Conservation (phyloP, 2,329 filamentous ascomycete species). For the Epichloe scottii region DNA sequence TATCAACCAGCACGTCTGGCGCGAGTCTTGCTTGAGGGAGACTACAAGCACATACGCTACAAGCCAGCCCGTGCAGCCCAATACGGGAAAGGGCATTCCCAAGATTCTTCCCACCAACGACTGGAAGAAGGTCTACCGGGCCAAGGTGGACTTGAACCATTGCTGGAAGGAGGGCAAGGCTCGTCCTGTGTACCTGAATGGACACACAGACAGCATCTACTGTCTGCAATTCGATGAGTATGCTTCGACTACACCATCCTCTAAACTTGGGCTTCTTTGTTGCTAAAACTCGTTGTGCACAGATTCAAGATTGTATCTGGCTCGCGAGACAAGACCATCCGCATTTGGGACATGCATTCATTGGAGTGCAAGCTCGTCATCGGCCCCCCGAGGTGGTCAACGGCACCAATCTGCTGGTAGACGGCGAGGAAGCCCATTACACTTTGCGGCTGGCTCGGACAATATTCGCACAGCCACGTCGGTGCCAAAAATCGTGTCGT, state of each 20-base stretch:
- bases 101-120: constrained; percentile 48
- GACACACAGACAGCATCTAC: constrained; percentile 92
- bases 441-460: constrained; percentile 43
- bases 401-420: constrained; percentile 36
- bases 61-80: constrained; percentile 36
- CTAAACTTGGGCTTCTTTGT: neutral
- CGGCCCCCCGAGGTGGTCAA: constrained; percentile 59
- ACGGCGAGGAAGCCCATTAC: constrained; percentile 35
- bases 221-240: constrained; percentile 97
- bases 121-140: constrained; percentile 77
- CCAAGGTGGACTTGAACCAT: constrained; percentile 60
- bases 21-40: constrained; percentile 49
- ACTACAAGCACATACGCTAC: constrained; percentile 50
- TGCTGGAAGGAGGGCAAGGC: constrained; percentile 73
- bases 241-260: constrained; percentile 18
- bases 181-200: constrained; percentile 76
- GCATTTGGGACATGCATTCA: constrained; percentile 89
- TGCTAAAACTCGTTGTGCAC: constrained; percentile 6
- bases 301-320: constrained; percentile 93
- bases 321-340: constrained; percentile 87
- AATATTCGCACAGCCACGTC: constrained; percentile 33
- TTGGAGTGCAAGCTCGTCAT: constrained; percentile 78
- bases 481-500: constrained; percentile 42
- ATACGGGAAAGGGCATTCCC: constrained; percentile 45
- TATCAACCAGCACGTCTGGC: constrained; percentile 47